Conservation (phyloP, 352 stramenopile genomes). For the Globisporangium heterothallicum region DNA sequence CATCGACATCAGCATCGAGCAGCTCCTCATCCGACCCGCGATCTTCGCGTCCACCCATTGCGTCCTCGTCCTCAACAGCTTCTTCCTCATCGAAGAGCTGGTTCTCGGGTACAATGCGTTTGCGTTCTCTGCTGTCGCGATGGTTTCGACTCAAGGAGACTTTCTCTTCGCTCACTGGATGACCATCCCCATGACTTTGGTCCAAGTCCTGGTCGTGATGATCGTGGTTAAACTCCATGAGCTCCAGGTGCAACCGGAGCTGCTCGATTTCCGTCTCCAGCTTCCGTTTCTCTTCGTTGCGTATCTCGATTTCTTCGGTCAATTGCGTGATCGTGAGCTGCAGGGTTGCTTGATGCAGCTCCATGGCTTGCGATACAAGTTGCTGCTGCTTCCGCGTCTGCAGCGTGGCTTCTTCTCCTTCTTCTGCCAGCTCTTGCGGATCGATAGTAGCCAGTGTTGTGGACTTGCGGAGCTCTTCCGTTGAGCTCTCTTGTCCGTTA, state of each 20-base stretch:
- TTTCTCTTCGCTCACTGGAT: conserved; percentile 7
- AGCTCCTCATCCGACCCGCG: conserved; percentile 4
- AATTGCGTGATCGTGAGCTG: conserved; percentile 24
- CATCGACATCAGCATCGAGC: background rate
- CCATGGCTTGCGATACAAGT: conserved; percentile 14
- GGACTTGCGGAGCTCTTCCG: no score
- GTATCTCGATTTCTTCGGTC: conserved; percentile 29
- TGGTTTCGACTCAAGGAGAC: no score
- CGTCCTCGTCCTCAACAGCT: conserved; percentile 21
- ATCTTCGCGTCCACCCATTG: background rate
- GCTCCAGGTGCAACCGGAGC: conserved; percentile 46
- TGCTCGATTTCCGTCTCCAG: conserved; percentile 68
- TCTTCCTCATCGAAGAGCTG: conserved; percentile 15
- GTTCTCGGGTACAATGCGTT: background rate
- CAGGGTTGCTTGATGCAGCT: conserved; percentile 16
- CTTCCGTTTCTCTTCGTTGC: conserved; percentile 31
- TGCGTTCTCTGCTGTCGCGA: conserved; percentile 5
- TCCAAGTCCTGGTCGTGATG: background rate
- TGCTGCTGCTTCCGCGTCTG: conserved; percentile 16
- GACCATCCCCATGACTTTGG: background rate
- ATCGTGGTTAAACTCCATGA: conserved; percentile 28
- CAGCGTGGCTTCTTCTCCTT: background rate
- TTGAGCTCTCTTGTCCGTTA: no score
- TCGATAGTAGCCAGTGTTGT: no score
- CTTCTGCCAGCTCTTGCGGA: no score